Percentiles rank a stretch among this genome's conserved stretches.
Evolutionary conservation across 2,329 filamentous ascomycete genomes (phyloP).

Genomic region (Fusarium begoniae): DNA sequence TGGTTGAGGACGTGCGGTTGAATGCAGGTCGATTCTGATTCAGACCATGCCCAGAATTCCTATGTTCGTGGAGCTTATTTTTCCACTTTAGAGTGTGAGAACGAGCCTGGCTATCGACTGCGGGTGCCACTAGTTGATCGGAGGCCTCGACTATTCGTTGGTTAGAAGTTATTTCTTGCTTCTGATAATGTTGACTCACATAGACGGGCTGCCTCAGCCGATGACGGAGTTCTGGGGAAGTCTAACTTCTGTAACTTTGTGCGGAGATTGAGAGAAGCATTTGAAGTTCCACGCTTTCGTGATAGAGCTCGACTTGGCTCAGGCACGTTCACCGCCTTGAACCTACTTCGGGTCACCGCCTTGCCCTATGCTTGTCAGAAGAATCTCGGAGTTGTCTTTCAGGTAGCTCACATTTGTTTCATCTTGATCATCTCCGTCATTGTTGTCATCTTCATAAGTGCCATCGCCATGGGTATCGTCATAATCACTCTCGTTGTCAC

Average conservation of each 20-base stretch:
- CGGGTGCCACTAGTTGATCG: fast-evolving
- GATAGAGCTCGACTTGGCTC: not conserved
- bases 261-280: not conserved
- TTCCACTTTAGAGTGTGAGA: not conserved
- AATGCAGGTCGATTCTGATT: not conserved
- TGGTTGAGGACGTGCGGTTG: not conserved
- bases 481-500: not conserved
- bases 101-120: not conserved
- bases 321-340: not conserved
- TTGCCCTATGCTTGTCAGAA: not conserved
- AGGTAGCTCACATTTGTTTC: not conserved
- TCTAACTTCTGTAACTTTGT: not conserved
- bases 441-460: not conserved
- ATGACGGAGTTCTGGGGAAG: too few species aligned
- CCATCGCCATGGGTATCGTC: not conserved
- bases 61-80: not conserved
- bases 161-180: not conserved
- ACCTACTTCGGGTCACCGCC: not conserved
- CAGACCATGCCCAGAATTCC: fast-evolving
- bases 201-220: not conserved
- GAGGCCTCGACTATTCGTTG: not conserved
- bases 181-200: not conserved
- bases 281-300: not conserved
- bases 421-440: not conserved
- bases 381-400: not conserved